A percentile compares a stretch with the other conserved stretches of the same genome.
phyloP scores from a whole-genome alignment of 305 asterid species.

The Fraxinus nigra region DNA sequence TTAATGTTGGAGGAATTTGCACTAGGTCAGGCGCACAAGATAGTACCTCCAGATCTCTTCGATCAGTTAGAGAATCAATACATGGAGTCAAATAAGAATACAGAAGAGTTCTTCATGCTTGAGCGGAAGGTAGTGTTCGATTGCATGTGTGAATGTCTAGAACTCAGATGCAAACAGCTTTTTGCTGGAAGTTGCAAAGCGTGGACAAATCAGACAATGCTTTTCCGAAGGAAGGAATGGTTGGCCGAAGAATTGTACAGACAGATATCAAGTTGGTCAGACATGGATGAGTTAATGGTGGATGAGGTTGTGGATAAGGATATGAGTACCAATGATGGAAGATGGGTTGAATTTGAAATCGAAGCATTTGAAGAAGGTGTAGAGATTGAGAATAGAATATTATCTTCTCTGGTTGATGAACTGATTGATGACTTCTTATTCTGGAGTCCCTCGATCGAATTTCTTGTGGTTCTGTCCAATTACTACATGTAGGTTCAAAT shows the following conservation, averaged over 20 bases:
- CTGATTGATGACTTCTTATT: constrained; percentile 57
- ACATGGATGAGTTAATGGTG: constrained; percentile 71
- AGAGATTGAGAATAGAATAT: constrained; percentile 67
- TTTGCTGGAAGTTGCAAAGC: constrained; percentile 43
- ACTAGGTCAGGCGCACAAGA: constrained; percentile 51
- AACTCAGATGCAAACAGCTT: constrained; percentile 37
- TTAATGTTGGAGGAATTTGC: constrained; percentile 58
- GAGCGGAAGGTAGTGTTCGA: constrained; percentile 66
- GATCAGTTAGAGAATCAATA: constrained; percentile 58
- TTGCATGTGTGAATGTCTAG: constrained; percentile 61
- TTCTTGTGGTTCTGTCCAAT: not conserved
- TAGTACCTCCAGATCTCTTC: constrained; percentile 57
- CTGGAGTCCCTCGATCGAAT: constrained; percentile 5
- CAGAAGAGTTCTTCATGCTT: constrained; percentile 41
- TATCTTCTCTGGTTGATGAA: constrained; percentile 69
- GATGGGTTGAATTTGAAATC: constrained; percentile 72
- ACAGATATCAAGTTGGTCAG: constrained; percentile 66
- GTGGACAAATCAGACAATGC: constrained; percentile 57
- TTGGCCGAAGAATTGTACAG: constrained; percentile 72
- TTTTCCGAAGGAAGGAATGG: constrained; percentile 43
- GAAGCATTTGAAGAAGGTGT: constrained; percentile 83
- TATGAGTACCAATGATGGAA: constrained; percentile 81
- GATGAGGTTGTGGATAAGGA: constrained; percentile 91
- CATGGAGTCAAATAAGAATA: constrained; percentile 33
- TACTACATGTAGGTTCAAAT: not conserved